A percentile compares a stretch with the other conserved stretches of the same genome.
Conservation (phyloP, 75 land plant genomes). For the Picea glauca region DNA sequence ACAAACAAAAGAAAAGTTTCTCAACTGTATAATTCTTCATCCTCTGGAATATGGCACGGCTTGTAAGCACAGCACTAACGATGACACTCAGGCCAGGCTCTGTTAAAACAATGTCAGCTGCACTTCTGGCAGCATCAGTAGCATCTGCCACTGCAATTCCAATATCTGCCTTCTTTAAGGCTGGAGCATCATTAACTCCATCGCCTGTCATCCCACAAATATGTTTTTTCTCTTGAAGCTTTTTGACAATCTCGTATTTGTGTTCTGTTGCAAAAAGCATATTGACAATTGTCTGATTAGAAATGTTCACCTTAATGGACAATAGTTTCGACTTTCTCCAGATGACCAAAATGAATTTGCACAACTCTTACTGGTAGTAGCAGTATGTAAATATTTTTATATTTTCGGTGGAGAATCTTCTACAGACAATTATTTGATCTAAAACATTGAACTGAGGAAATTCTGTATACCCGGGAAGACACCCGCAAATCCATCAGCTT, state of each 20-base stretch:
- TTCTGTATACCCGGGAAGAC: constrained; percentile 63
- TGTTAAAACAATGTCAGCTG: constrained; percentile 83
- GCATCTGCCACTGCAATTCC: constrained; percentile 93
- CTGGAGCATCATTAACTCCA: constrained; percentile 94
- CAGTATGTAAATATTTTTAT: too few relatives aligned
- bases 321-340: too few relatives aligned
- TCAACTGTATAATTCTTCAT: constrained; percentile 88
- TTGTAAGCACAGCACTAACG: constrained; percentile 78
- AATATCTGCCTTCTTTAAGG: constrained; percentile 85
- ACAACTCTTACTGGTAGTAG: too few relatives aligned
- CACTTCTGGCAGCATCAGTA: constrained; percentile 87
- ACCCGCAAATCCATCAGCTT: constrained; percentile 94
- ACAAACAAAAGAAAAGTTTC: neutral
- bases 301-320: neutral
- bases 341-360: too few relatives aligned
- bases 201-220: constrained; percentile 92
- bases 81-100: constrained; percentile 89
- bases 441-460: neutral
- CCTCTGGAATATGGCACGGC: constrained; percentile 84
- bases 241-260: constrained; percentile 84
- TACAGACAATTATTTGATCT: too few relatives aligned
- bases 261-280: constrained; percentile 41
- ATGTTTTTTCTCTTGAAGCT: constrained; percentile 73
- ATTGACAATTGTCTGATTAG: neutral
- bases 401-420: too few relatives aligned